Base-by-base conservation (phyloP, 1,139 yeast species). In the Hyphopichia pseudoburtonii region DNA sequence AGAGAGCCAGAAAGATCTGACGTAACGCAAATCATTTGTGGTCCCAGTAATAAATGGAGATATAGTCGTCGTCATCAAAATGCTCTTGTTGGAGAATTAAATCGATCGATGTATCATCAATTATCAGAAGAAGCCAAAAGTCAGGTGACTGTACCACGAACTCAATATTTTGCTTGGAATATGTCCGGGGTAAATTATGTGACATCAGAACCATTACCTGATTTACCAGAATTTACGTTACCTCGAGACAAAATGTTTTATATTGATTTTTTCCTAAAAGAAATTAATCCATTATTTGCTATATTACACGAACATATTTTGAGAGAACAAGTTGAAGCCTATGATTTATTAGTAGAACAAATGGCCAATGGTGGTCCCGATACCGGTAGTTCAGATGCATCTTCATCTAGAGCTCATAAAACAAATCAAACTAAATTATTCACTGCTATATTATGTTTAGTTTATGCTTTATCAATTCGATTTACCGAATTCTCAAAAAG, bases 121-220 rank as follows among this genome's bases (percentile, higher is more conserved):
- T 56, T 80, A 24, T 55, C 72, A 7, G 65, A 62, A 5, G 69
- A 68, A 17, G 58, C 64, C 46, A 60, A 63, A 37, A 50, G 56
- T 26, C 54, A 62, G 28, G 70, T 79, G 5, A 52, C 62, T 4
- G 48, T 76, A 10, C 87, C 87, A 3, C 56, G 86, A 40, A 60
- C 69, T 15, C 86, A 81, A 50, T 75, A 69, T 43, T 81, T 78
- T 49, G 86, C 84, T 12, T 81, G 86, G 86, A 81, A 81, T 51
- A 64, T 80, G 76, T 67, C 77, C 26, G 86, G 86, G 1, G 70
- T 70, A 16, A 73, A 73, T 45, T 81, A 76, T 49, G 48, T 78
- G 15, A 56, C 57, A 18, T 60, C 69, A 5, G 71, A 71, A 28
- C 55, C 54, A 6, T 53, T 75, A 16, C 76, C 78, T 3, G 52